A percentile compares a stretch with the other conserved stretches of the same genome.
phyloP scores from a whole-genome alignment of 192 early-diverging fungal species.

The Coemansia sp. region DNA sequence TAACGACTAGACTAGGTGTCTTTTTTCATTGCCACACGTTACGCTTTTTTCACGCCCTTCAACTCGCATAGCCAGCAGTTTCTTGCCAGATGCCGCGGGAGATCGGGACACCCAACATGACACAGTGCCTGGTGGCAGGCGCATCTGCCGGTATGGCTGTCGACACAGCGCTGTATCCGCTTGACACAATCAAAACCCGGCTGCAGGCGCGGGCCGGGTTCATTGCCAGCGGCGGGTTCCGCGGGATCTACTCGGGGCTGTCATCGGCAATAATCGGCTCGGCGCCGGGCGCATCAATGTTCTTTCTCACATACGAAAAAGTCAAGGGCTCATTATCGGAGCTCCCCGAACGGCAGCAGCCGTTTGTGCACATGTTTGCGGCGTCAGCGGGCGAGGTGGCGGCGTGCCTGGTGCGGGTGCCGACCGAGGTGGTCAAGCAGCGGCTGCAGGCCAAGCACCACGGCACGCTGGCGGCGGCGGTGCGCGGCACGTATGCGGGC shows the following conservation, averaged over 20 bases:
- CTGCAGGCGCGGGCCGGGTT: conserved; percentile 86
- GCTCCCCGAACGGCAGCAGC: conserved; percentile 26
- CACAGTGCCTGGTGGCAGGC: conserved; percentile 68
- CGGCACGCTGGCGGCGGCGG: conserved; percentile 56
- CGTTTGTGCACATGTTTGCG: conserved; percentile 80
- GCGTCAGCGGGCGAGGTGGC: conserved; percentile 88
- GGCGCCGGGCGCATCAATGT: conserved; percentile 79
- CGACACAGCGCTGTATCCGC: conserved; percentile 87
- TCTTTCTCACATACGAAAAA: conserved; percentile 91
- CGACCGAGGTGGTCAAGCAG: conserved; percentile 95
- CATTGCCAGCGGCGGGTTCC: conserved; percentile 77
- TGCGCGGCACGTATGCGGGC: conserved; percentile 58
- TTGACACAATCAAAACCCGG: conserved; percentile 97
- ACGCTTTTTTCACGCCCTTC: too few relatives aligned
- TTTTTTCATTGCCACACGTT: too few relatives aligned
- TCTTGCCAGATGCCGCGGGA: conserved; percentile 13
- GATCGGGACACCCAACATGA: conserved; percentile 24
- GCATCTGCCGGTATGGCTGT: conserved; percentile 89
- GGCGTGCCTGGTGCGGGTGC: conserved; percentile 88
- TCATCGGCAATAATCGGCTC: conserved; percentile 89
- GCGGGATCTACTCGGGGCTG: conserved; percentile 86
- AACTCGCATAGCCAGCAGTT: too few relatives aligned
- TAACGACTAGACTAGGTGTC: too few relatives aligned
- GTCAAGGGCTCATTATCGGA: conserved; percentile 54
- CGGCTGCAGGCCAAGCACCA: conserved; percentile 89